Conservation (phyloP, 805 yeast genomes). For the Saturnispora saitoi region DNA sequence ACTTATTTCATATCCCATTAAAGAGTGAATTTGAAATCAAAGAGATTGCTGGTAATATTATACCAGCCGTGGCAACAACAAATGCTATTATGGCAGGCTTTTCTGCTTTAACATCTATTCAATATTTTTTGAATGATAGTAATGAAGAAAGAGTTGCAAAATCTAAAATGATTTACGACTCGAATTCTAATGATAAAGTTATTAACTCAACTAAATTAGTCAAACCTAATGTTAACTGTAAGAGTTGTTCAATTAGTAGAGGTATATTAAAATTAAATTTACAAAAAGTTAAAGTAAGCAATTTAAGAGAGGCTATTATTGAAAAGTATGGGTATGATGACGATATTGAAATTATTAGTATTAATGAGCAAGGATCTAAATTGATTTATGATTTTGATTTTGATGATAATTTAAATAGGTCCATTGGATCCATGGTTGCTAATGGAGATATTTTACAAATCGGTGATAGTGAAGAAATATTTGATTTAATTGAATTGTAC, state of each 20-base stretch:
- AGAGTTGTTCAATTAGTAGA: conserved; percentile 51
- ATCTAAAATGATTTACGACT: conserved; percentile 44
- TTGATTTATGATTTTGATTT: conserved; percentile 80
- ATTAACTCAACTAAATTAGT: conserved; percentile 55
- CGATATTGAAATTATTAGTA: conserved; percentile 45
- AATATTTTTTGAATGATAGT: conserved; percentile 28
- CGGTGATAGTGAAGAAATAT: conserved; percentile 70
- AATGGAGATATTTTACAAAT: conserved; percentile 60
- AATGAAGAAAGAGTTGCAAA: conserved; percentile 23
- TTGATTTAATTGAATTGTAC: conserved; percentile 57
- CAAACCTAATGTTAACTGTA: conserved; percentile 63
- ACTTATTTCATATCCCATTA: conserved; percentile 57
- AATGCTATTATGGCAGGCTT: conserved; percentile 93
- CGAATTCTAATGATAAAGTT: conserved; percentile 50
- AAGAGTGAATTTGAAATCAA: conserved; percentile 81
- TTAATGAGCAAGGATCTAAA: conserved; percentile 28
- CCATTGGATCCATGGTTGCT: conserved; percentile 40
- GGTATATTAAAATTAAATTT: conserved; percentile 37
- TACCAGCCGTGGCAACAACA: conserved; percentile 97
- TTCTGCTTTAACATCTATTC: conserved; percentile 65
- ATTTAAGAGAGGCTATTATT: conserved; percentile 44
- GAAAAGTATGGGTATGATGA: conserved; percentile 46
- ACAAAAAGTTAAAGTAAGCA: conserved; percentile 32
- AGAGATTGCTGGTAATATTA: conserved; percentile 94
- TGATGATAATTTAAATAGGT: conserved; percentile 58